Percentiles rank a stretch among this genome's conserved stretches.
Evolutionary conservation across 2,329 filamentous ascomycete species (phyloP).

Genomic region (Pyrenophora graminea): DNA sequence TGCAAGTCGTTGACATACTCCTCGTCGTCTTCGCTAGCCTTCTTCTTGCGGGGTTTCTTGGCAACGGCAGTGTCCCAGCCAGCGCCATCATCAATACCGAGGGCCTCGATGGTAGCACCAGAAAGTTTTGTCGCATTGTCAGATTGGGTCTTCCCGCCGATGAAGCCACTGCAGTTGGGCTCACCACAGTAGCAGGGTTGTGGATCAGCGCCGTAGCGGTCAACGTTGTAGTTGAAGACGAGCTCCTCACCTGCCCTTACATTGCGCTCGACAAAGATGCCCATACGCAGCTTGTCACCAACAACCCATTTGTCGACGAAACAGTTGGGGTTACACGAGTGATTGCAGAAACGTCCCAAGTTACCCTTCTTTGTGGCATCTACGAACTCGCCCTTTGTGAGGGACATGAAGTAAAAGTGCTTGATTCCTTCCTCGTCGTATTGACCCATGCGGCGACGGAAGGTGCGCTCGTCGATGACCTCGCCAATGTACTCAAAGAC

Average conservation of each 20-base stretch:
- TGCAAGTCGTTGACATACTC: conserved; percentile 92
- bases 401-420: conserved; percentile 99
- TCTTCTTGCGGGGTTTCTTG: conserved; percentile 92
- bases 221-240: conserved; percentile 99
- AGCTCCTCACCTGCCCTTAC: conserved; percentile 90
- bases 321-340: conserved; percentile 98
- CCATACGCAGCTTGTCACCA: conserved; percentile 96
- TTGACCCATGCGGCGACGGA: conserved; percentile 85
- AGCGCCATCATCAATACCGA: conserved; percentile 91
- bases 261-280: conserved; percentile 87
- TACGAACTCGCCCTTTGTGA: conserved; percentile 94
- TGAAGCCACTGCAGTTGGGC: conserved; percentile 91
- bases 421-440: conserved; percentile 97
- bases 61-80: conserved; percentile 89
- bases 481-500: conserved; percentile 99
- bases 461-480: conserved; percentile 90
- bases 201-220: conserved; percentile 94
- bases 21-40: conserved; percentile 86
- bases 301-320: conserved; percentile 99
- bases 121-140: conserved; percentile 92
- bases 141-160: conserved; percentile 96
- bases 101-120: conserved; percentile 85
- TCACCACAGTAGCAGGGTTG: conserved; percentile 97
- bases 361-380: conserved; percentile 98
- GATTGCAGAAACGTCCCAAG: conserved; percentile 95